Evolutionary conservation across 2,329 filamentous ascomycete species (phyloP).

Genomic region (Colletotrichum sp.): DNA sequence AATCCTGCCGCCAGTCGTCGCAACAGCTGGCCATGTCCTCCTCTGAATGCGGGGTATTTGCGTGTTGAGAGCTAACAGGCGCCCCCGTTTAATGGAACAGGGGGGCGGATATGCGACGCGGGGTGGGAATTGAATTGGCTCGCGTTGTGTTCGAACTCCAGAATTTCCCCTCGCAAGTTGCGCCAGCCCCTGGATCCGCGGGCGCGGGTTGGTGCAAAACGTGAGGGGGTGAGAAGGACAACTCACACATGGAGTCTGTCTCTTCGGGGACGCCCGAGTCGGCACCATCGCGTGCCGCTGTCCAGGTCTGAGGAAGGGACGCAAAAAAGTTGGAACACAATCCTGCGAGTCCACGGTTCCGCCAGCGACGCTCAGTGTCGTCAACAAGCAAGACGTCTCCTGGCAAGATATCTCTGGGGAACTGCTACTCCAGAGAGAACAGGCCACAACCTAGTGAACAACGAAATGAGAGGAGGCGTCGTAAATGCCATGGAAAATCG

Average conservation of each 20-base stretch:
- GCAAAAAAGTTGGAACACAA: not conserved
- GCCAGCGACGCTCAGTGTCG: not conserved
- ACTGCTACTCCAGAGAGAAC: not conserved
- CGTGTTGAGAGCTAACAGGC: not conserved
- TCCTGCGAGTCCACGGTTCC: not conserved
- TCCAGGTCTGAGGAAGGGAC: not conserved
- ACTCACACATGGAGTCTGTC: not conserved
- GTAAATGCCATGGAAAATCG: conserved; percentile 5
- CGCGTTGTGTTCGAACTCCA: not conserved
- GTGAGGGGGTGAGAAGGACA: not conserved
- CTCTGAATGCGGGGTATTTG: not conserved
- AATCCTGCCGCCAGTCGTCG: not conserved
- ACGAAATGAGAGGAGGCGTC: conserved; percentile 11
- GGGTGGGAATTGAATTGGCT: not conserved
- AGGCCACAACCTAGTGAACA: not conserved
- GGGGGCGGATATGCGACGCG: not conserved
- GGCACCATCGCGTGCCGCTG: not conserved
- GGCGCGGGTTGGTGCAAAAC: not conserved
- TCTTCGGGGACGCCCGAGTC: not conserved
- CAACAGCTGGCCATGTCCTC: not conserved
- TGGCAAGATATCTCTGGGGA: not conserved
- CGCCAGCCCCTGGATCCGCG: not conserved
- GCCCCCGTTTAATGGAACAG: not conserved
- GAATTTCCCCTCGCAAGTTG: not conserved
- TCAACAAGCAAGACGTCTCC: not conserved